phyloP scores from a whole-genome alignment of 2,329 filamentous ascomycete species.

The Chaetomium globosum region DNA sequence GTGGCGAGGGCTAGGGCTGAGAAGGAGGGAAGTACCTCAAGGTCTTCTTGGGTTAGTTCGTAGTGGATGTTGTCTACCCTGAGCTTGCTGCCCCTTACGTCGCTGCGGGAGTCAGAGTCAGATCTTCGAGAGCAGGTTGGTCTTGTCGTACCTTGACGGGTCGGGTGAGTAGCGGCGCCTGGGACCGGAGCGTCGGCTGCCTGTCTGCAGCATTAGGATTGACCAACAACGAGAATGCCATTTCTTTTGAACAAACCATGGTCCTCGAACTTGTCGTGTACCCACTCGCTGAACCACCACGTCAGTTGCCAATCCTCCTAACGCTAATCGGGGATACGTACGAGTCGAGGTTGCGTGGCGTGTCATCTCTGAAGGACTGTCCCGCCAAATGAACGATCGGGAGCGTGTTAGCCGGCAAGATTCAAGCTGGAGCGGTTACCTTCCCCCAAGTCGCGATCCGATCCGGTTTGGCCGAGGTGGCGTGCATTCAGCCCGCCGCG shows the following conservation, averaged over 20 bases:
- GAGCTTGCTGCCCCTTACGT: constrained; percentile 66
- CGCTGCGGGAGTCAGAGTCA: constrained; percentile 44
- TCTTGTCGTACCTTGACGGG: constrained; percentile 33
- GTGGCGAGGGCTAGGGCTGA: constrained; percentile 36
- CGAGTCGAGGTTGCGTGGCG: constrained; percentile 70
- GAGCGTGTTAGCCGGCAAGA: constrained; percentile 48
- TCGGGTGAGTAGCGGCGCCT: constrained; percentile 44
- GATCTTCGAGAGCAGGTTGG: neutral
- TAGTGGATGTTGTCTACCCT: constrained; percentile 91
- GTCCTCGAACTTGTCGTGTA: constrained; percentile 87
- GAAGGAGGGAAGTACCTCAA: constrained; percentile 60
- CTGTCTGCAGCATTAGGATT: constrained; percentile 24
- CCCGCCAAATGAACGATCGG: constrained; percentile 46
- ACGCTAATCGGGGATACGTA: constrained; percentile 46
- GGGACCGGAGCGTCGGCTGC: constrained; percentile 32
- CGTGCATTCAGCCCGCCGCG: constrained; percentile 40
- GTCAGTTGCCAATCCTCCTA: constrained; percentile 35
- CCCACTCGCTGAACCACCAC: constrained; percentile 71
- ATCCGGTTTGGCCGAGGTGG: constrained; percentile 34
- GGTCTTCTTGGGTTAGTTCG: constrained; percentile 81
- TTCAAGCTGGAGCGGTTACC: constrained; percentile 45
- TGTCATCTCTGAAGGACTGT: constrained; percentile 64
- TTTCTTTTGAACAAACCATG: constrained; percentile 52
- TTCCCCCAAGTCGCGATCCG: constrained; percentile 37
- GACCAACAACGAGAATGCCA: neutral